Percentiles rank a stretch among this genome's conserved stretches.
These are phyloP conservation scores for Hylodesmum podocarpum DNA, from an alignment of 306 rosid genomes.

Conservation along the genomic window DNA sequence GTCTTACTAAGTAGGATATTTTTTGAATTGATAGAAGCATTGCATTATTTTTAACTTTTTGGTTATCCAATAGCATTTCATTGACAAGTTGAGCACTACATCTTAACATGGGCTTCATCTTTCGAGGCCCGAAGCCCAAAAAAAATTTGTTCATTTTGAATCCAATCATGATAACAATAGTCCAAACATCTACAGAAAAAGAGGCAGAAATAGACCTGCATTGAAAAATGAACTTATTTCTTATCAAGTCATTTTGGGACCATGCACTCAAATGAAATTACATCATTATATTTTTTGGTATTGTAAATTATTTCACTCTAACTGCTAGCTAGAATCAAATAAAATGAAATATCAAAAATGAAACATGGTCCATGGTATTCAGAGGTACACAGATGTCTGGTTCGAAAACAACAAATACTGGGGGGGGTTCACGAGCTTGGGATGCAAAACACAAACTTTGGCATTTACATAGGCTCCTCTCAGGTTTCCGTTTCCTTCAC, in stretches of 20 bases:
- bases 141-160: neutral
- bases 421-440: constrained; percentile 44
- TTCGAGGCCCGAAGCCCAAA: neutral
- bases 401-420: constrained; percentile 5
- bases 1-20: neutral
- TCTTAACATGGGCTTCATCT: neutral
- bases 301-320: neutral
- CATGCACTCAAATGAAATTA: neutral
- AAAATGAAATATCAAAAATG: neutral
- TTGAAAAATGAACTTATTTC: no score
- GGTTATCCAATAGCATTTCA: neutral
- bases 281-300: neutral
- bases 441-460: constrained; percentile 17
- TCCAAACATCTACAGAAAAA: no score
- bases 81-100: neutral
- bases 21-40: neutral
- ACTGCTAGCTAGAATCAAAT: no score
- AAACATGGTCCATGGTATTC: constrained; percentile 17
- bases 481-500: neutral
- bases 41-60: neutral
- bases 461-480: neutral
- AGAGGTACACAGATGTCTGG: constrained; percentile 9
- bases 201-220: neutral
- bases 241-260: neutral
- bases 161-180: neutral